phyloP scores from a whole-genome alignment of 2,329 filamentous ascomycete genomes.

The Fusarium chuoi region DNA sequence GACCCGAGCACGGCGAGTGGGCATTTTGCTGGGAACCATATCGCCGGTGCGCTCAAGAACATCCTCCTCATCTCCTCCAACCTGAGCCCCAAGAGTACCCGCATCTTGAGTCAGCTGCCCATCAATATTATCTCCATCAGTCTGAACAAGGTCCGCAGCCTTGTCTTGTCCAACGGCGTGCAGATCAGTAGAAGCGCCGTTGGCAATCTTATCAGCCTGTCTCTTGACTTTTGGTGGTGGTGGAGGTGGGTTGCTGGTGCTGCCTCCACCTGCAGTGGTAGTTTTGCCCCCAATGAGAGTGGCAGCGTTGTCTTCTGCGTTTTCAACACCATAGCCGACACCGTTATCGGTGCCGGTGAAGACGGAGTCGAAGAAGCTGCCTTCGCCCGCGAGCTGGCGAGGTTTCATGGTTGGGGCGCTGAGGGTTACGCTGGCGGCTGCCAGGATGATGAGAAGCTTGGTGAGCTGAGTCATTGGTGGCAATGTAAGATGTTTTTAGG shows the following conservation, averaged over 20 bases:
- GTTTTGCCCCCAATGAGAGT: background rate
- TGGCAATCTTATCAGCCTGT: constrained; percentile 1
- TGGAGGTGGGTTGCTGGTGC: background rate
- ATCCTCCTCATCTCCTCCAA: background rate
- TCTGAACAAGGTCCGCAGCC: background rate
- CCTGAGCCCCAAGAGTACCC: background rate
- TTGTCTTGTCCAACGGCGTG: background rate
- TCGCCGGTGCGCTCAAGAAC: background rate
- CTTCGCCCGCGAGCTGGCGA: constrained; percentile 4
- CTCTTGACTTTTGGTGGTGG: background rate
- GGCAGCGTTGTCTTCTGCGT: background rate
- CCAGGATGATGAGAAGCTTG: background rate
- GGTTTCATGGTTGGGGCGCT: background rate
- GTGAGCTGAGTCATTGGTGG: background rate
- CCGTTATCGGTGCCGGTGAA: background rate
- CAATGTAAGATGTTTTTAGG: background rate
- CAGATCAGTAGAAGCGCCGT: background rate
- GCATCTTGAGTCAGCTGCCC: background rate
- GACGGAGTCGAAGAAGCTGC: background rate
- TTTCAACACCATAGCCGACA: background rate
- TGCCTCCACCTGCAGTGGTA: background rate
- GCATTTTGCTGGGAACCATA: background rate
- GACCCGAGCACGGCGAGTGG: background rate
- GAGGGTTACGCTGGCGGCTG: background rate
- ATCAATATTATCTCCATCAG: background rate